Conservation (phyloP, 495 filamentous ascomycete genomes). For the Darksidea phi region DNA sequence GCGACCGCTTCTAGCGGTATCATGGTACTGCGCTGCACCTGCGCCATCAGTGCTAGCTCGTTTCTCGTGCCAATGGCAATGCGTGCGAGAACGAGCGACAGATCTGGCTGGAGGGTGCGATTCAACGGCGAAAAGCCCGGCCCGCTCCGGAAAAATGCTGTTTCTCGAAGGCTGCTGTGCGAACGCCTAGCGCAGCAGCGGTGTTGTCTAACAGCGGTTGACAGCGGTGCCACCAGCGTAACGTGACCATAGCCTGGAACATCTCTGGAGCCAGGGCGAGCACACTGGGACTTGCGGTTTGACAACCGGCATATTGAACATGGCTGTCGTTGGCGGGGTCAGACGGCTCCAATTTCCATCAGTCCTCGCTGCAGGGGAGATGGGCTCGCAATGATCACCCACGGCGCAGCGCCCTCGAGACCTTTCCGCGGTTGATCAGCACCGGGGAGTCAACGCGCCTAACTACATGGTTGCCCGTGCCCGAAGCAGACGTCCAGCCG, state of each 20-base stretch:
- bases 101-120: constrained; percentile 30
- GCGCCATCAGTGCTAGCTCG: constrained; percentile 23
- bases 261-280: neutral
- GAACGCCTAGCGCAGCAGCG: constrained; percentile 6
- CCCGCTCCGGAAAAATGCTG: constrained; percentile 35
- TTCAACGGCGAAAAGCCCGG: constrained; percentile 36
- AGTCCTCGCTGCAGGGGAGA: constrained; percentile 30
- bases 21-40: constrained; percentile 22
- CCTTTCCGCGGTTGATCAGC: constrained; percentile 35
- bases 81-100: constrained; percentile 15
- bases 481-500: constrained; percentile 23
- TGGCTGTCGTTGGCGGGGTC: constrained; percentile 10
- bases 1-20: constrained; percentile 13
- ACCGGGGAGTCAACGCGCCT: constrained; percentile 29
- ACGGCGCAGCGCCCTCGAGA: constrained; percentile 8
- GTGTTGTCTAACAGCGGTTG: constrained; percentile 17
- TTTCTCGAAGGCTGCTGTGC: constrained; percentile 36
- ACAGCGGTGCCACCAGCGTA: constrained; percentile 25
- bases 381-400: no score
- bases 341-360: constrained; percentile 35
- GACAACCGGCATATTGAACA: constrained; percentile 18
- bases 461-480: constrained; percentile 26
- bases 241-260: constrained; percentile 27
- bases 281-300: neutral
- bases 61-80: constrained; percentile 18